Percentiles rank a stretch among this genome's conserved stretches.
These are phyloP conservation scores for Coprinopsis marcescibilis DNA, from an alignment of 768 basidiomycete genomes.

Conservation along the genomic window DNA sequence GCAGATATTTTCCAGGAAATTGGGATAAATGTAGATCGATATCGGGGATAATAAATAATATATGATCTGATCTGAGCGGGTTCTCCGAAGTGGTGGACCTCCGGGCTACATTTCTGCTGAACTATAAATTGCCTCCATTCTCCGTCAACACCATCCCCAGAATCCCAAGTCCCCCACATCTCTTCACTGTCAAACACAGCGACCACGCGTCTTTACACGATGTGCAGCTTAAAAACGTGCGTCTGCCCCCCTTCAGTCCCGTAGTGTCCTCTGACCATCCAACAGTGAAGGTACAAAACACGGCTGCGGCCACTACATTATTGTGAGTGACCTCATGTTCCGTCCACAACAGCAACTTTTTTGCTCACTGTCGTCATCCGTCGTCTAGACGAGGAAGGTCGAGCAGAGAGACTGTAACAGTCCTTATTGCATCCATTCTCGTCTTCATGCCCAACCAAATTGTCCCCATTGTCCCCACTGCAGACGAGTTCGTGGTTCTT, in stretches of 20 bases:
- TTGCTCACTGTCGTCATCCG: too few species aligned
- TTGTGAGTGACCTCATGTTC: too few species aligned
- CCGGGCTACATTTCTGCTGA: too few species aligned
- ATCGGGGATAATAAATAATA: too few species aligned
- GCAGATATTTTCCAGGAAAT: too few species aligned
- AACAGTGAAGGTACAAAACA: slow-evolving; percentile 67
- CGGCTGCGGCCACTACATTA: slow-evolving; percentile 77
- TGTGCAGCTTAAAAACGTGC: slow-evolving; percentile 57
- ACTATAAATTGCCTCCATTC: slow-evolving; percentile 3
- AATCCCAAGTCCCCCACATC: neutral
- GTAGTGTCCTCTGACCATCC: slow-evolving; percentile 15
- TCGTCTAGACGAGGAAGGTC: slow-evolving; percentile 40
- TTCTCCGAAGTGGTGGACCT: too few species aligned
- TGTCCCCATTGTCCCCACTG: slow-evolving; percentile 39
- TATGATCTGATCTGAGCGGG: slow-evolving; percentile 9
- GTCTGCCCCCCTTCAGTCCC: slow-evolving; percentile 16
- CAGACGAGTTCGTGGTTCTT: slow-evolving; percentile 33
- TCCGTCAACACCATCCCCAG: neutral
- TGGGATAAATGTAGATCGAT: too few species aligned
- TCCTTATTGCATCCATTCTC: slow-evolving; percentile 34
- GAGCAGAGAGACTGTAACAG: slow-evolving; percentile 51
- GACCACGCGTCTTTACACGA: slow-evolving; percentile 18
- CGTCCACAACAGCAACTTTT: too few species aligned
- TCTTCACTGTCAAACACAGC: neutral
- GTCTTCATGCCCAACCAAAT: slow-evolving; percentile 23